Evolutionary conservation across 2,329 filamentous ascomycete genomes (phyloP), one percentile per base, ranked within the genome.

Genomic region (Claviceps digitariae): DNA sequence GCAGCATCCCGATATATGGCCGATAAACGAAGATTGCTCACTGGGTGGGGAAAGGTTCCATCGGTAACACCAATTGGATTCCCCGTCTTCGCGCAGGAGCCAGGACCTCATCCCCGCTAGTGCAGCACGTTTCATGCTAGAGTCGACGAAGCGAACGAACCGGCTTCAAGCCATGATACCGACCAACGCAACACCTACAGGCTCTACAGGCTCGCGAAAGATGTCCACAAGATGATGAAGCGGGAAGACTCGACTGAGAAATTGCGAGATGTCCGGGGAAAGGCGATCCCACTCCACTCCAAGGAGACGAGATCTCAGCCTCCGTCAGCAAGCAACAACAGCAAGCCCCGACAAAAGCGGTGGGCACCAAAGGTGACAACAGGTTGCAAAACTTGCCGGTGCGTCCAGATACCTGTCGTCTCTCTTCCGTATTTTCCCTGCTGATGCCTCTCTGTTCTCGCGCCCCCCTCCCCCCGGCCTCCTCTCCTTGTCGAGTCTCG

Each of bases 371-470:
- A 51, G 31, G 40, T 54, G 23, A 46, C 29, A 31, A 50, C 52
- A 31, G 52, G 52, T n/a, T 54, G 52, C 52, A 54, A 47, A 27
- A 54, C 52, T 45, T 54, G 52, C 40, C 52, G 52, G 52, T 54
- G 34, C 52, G 52, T 53, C 10, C 31, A 21, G 38, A 45, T 38
- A 52, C n/a, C 34, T 41, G 43, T 46, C 43, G n/a, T 25, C 21
- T 40, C 20, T 4, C 12, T 12, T 38, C 13, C 27, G 9, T 34
- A 5, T 36, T 12, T 21, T 17, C 12, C 6, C 4, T 3, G 13
- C 20, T 21, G 27, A 4, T 29, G 27, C 20, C n/a, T n/a, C n/a
- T n/a, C n/a, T n/a, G n/a, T 23, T 0, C n/a, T 34, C 23, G 2
- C 34, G 10, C 15, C 21, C 20, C 15, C 15, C 2, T 25, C 6